Evolutionary conservation across 768 basidiomycete species (phyloP), one percentile per base, ranked within the genome.

Genomic region (Naganishia vaughanmartiniae): DNA sequence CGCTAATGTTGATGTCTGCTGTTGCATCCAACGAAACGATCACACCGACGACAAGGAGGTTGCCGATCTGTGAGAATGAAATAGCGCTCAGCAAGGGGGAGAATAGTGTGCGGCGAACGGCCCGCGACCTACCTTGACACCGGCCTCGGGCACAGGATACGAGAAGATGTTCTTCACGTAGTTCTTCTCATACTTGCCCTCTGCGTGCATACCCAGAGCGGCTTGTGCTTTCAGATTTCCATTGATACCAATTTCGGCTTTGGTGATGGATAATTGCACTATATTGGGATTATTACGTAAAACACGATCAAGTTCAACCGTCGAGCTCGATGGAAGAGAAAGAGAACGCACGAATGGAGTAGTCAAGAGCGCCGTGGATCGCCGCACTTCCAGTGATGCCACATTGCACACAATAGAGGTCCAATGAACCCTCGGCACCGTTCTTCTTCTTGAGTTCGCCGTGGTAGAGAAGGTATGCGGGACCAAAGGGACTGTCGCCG

Each of bases 391-490:
- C 70, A 36, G 34, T 63, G 24, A 66, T 51, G 31, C 65, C 63
- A 30, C 70, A 71, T 21, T 66, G 39, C 4, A 71, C 70, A 39
- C 70, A 71, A 34, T 71, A 71, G 4, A 66, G 7, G 26, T 54
- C 51, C 42, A 66, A 7, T 19, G 53, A 15, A 2, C 53, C 53
- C n/a, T 54, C 9, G 3, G 53, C 53, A n/a, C 53, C 53, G n/a
- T 54, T 54, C 53, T 54, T 54, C 53, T 54, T 54, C 53, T 54
- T 54, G n/a, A 54, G 5, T 7, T 65, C 45, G 63, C 7, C 33
- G 39, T 45, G 51, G 65, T 45, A 66, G 0, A 66, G 28, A 28
- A 48, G 65, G 51, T 51, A 51, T n/a, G 65, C 36, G 24, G 53
- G 53, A 30, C 53, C 53, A n/a, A 54, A 54, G 10, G 53, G 53